Percentiles rank a stretch among this genome's conserved stretches.
Conservation (phyloP, 345 rosid species). For the Gossypium arboreum region DNA sequence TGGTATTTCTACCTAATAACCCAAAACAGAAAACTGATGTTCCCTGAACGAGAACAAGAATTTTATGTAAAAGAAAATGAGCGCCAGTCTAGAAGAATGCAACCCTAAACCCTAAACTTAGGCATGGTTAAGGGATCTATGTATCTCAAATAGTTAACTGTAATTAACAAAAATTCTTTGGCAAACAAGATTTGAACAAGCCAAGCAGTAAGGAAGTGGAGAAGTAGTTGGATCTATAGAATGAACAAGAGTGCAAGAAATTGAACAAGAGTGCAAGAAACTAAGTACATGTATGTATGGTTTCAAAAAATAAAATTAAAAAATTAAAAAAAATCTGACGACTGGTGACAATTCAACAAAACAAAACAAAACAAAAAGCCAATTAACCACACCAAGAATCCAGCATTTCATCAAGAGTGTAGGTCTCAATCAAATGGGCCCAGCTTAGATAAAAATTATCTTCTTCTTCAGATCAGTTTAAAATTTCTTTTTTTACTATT, state of each 20-base stretch:
- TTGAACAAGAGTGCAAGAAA: neutral
- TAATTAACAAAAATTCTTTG: neutral
- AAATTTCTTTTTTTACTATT: neutral
- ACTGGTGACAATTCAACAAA: slow-evolving; percentile 4
- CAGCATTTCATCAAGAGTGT: slow-evolving; percentile 6
- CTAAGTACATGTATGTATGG: neutral
- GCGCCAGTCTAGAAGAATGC: neutral
- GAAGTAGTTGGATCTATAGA: slow-evolving; percentile 10
- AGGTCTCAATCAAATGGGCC: slow-evolving; percentile 6
- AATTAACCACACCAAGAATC: slow-evolving; percentile 8
- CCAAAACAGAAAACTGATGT: neutral
- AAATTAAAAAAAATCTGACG: neutral
- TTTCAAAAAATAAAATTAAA: neutral
- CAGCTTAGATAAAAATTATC: neutral
- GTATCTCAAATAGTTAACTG: neutral
- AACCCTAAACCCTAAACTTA: neutral
- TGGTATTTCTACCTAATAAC: neutral
- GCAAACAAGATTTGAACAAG: neutral
- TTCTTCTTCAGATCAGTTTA: neutral
- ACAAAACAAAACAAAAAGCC: neutral
- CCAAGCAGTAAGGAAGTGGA: neutral
- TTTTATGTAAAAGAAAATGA: neutral
- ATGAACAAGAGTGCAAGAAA: too few relatives aligned
- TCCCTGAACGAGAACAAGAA: neutral
- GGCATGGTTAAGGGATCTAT: neutral